Evolutionary conservation across 805 yeast genomes (phyloP).

Genomic region (Kuraishia hungarica): DNA sequence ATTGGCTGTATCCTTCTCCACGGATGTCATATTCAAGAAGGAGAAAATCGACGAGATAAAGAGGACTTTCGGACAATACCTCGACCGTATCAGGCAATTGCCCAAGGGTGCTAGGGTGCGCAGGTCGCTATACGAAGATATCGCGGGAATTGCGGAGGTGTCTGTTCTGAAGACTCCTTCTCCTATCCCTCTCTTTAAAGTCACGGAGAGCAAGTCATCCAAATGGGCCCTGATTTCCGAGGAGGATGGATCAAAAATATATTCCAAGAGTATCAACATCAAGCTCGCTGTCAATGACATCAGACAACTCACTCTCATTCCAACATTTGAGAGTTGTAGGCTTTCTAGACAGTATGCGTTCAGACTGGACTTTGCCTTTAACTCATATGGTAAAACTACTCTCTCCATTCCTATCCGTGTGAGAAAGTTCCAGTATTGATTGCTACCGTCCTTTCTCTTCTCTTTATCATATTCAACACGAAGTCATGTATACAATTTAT

Average conservation of each 20-base stretch:
- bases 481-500: no score
- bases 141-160: not conserved
- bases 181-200: not conserved
- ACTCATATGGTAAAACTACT: not conserved
- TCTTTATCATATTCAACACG: not conserved
- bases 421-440: constrained; percentile 7
- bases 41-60: not conserved
- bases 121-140: not conserved
- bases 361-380: constrained; percentile 7
- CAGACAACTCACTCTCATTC: constrained; percentile 36
- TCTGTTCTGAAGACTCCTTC: not conserved
- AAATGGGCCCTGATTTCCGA: not conserved
- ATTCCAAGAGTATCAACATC: not conserved
- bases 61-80: not conserved
- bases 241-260: not conserved
- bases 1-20: not conserved
- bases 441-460: not conserved
- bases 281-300: not conserved
- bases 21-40: not conserved
- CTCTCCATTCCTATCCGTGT: constrained; percentile 7
- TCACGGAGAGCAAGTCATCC: not conserved
- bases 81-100: not conserved
- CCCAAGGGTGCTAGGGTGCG: not conserved
- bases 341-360: constrained; percentile 47
- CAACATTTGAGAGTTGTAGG: constrained; percentile 56